These are phyloP conservation scores for Epichloe aotearoae DNA, from an alignment of 2,329 filamentous ascomycete species.

Conservation along the genomic window DNA sequence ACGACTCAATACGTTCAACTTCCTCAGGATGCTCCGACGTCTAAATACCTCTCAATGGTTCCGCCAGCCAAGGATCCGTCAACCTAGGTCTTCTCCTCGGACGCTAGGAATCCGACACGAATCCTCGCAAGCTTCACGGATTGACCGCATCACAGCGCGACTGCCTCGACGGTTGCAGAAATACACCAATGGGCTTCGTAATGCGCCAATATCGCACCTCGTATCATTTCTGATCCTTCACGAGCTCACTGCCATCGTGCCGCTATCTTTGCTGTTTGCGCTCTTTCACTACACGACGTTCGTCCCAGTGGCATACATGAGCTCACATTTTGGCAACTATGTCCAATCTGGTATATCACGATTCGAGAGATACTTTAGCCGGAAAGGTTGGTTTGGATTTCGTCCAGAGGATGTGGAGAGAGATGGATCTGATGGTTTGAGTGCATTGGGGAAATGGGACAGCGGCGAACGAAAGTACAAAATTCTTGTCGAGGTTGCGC, in stretches of 20 bases:
- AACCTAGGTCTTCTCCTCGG: slow-evolving; percentile 2
- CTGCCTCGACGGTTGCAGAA: slow-evolving; percentile 54
- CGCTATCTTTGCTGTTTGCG: slow-evolving; percentile 60
- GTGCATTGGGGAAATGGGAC: slow-evolving; percentile 24
- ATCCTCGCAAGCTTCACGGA: slow-evolving; percentile 21
- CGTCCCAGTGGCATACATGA: slow-evolving; percentile 47
- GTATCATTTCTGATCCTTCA: slow-evolving; percentile 81
- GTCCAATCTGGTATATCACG: slow-evolving; percentile 51
- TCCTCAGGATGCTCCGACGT: slow-evolving; percentile 14
- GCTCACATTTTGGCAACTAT: slow-evolving; percentile 34
- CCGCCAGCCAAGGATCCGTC: slow-evolving; percentile 8
- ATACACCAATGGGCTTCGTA: slow-evolving; percentile 56
- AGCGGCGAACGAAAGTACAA: slow-evolving; percentile 34
- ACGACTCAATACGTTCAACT: not conserved
- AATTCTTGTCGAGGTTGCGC: slow-evolving; percentile 58
- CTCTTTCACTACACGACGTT: slow-evolving; percentile 70
- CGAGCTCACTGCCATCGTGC: slow-evolving; percentile 78
- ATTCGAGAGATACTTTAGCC: slow-evolving; percentile 64
- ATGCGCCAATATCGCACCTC: slow-evolving; percentile 70
- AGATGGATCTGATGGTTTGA: slow-evolving; percentile 10
- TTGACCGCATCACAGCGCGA: slow-evolving; percentile 34
- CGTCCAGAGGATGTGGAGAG: slow-evolving; percentile 18
- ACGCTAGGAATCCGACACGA: slow-evolving; percentile 9
- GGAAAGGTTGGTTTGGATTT: slow-evolving; percentile 71
- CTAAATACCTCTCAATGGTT: slow-evolving; percentile 11